Base-by-base conservation (phyloP, 352 stramenopile genomes). In the Pythium oligandrum region DNA sequence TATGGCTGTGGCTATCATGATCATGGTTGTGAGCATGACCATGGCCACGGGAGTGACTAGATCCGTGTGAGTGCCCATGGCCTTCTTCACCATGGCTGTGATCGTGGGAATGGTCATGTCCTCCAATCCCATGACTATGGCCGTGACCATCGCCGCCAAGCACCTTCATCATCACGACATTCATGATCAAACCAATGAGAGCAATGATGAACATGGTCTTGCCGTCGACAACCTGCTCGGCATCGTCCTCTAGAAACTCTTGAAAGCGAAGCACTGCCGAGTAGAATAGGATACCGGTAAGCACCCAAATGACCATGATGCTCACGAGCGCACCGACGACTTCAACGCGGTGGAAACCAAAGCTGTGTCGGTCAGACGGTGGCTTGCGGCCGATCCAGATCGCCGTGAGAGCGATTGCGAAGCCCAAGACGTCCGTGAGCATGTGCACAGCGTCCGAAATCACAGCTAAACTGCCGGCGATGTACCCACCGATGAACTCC, bases 141-240 rank as follows among this genome's bases (percentile, higher is more conserved):
- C 64, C 78, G 43, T 94, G 83, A 38, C 59, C 56, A 34, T 72
- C 68, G 8, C 62, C 61, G 40, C 89, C 90, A 36, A 98, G 65
- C 46, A 98, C 96, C 57, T 92, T 78, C 61, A 96, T 97, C 44
- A 99, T 68, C 26, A 90, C 83, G 37, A 99, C 53, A 75, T 99
- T 99, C 30, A 99, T 90, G 35, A 98, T 54, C 7, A 99, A 83
- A 0, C 96, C 96, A 63, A 99, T 93, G 52, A 73, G 75, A 2
- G 96, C 95, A 50, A 99, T 88, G 31, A 95, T 88, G 64, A 96
- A 96, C 97, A 99, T 99, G 57, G 99, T 61, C 57, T 91, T 92
- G 68, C 97, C 97, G 66, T 99, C 85, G 1, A 99, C 95, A 48
- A 63, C 59, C 61, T 95, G 87, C 45, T 75, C 66, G 8, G 83